Evolutionary conservation across 1,139 yeast genomes (phyloP).

Genomic region (Torulaspora pretoriensis): DNA sequence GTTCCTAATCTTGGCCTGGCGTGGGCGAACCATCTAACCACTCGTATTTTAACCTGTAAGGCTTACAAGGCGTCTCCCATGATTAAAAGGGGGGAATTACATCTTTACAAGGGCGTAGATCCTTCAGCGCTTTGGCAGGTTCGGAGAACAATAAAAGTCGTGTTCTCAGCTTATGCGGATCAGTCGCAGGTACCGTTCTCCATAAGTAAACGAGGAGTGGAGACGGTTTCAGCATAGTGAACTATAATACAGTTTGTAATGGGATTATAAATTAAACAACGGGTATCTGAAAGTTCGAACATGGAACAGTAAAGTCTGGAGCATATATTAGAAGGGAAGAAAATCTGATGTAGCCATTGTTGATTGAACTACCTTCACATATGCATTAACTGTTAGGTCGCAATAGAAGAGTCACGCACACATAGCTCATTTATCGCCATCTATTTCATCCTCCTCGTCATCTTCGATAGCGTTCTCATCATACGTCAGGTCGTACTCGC

Average conservation of each 20-base stretch:
- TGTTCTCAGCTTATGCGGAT: constrained; percentile 38
- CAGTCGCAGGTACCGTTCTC: constrained; percentile 28
- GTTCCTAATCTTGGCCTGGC: constrained; percentile 44
- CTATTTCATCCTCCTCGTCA: constrained; percentile 30
- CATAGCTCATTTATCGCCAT: neutral
- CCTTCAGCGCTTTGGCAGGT: constrained; percentile 35
- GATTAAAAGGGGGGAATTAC: constrained; percentile 30
- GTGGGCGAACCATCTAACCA: constrained; percentile 42
- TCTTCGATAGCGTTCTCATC: constrained; percentile 37
- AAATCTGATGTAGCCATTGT: no score
- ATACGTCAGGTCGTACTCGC: constrained; percentile 47
- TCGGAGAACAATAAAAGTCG: constrained; percentile 38
- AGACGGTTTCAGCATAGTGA: constrained; percentile 13
- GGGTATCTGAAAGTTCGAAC: neutral
- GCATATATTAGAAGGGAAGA: no score
- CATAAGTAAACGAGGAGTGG: constrained; percentile 35
- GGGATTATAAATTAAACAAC: constrained; percentile 1
- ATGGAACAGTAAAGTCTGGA: neutral
- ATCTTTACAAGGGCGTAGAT: constrained; percentile 26
- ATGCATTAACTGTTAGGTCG: neutral
- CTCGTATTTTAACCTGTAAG: constrained; percentile 41
- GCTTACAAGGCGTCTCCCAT: constrained; percentile 32
- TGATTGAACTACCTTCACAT: no score
- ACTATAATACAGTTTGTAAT: constrained; percentile 2
- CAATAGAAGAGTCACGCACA: neutral